Evolutionary conservation across 495 filamentous ascomycete species (phyloP).

Genomic region (Penicillium manginii): DNA sequence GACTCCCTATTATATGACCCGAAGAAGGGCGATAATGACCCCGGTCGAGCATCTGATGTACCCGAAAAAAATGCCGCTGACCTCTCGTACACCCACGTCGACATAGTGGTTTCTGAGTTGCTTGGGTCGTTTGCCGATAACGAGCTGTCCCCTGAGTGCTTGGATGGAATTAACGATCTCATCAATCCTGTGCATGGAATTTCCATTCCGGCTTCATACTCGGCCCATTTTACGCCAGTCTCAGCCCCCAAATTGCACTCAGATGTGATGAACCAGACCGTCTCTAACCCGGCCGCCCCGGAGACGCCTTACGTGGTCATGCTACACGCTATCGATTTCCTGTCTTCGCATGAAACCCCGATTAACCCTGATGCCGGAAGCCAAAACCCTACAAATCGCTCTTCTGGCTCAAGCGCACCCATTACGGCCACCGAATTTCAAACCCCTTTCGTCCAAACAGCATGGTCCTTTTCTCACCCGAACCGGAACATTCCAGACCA

Average conservation of each 20-base stretch:
- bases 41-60: slow-evolving; percentile 15
- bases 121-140: slow-evolving; percentile 93
- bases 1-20: slow-evolving; percentile 31
- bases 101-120: slow-evolving; percentile 93
- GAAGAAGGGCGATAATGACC: slow-evolving; percentile 26
- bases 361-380: slow-evolving; percentile 11
- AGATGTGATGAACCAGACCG: slow-evolving; percentile 67
- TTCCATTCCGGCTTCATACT: slow-evolving; percentile 90
- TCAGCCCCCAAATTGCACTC: slow-evolving; percentile 84
- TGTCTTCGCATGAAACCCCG: slow-evolving; percentile 52
- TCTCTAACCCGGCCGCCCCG: slow-evolving; percentile 67
- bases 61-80: slow-evolving; percentile 9
- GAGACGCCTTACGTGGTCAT: slow-evolving; percentile 92
- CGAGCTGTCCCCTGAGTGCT: slow-evolving; percentile 86
- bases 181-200: slow-evolving; percentile 80
- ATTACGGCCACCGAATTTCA: slow-evolving; percentile 36
- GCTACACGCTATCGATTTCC: slow-evolving; percentile 84
- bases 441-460: slow-evolving; percentile 44
- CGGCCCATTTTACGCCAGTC: slow-evolving; percentile 87
- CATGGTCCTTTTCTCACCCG: slow-evolving; percentile 55
- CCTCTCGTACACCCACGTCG: slow-evolving; percentile 63
- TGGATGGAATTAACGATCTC: slow-evolving; percentile 87
- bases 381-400: slow-evolving; percentile 24
- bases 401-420: slow-evolving; percentile 36
- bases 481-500: slow-evolving; percentile 46